Base-by-base conservation (phyloP, 2,329 filamentous ascomycete genomes). In the Tolypocladium album region DNA sequence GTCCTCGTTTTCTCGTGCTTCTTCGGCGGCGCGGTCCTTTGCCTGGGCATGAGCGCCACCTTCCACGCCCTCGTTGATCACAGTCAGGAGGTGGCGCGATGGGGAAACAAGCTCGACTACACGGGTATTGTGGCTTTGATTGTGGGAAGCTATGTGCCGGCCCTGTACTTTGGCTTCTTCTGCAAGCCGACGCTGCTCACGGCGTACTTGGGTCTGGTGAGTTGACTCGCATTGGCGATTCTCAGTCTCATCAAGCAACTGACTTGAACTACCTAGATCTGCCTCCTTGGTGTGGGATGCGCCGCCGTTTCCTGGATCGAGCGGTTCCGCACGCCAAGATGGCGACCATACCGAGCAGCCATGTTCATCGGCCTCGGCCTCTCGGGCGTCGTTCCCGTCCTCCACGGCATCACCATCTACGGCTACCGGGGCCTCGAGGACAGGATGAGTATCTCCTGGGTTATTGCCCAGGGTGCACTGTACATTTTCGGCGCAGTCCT, bases 21-120 rank as follows among this genome's bases (percentile, higher is more conserved):
- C 79, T 92, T 96, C 67, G 77, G 78, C 31, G 90, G 91, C 53
- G 89, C 88, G 1, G 80, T 86, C 36, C 68, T 84, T 40, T 93
- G 90, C 67, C 76, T 94, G 58, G 87, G 88, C 27, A 90, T 92
- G 86, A 92, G 88, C 66, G 88, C 91, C 6, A 89, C 88, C 3
- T 99, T 87, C 71, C 94, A 99, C 71, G 83, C 89, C 2, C 82
- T 97, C 56, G 85, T 82, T 27, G 96, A 97, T 65, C 94, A 99
- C 73, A 94, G 89, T 22, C 83, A 85, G 43, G 74, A 75, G 1
- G 90, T 97, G 17, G 86, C 88, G 2, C 87, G 84, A 63, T 89
- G 91, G 78, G 92, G 92, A 13, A 97, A 97, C 72, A 90, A 96
- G 72, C 77, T 97, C 60, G 94, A 99, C 71, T 97, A 99, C 71